phyloP scores from a whole-genome alignment of 2,329 filamentous ascomycete genomes.

The Lasiodiplodia theobromae region DNA sequence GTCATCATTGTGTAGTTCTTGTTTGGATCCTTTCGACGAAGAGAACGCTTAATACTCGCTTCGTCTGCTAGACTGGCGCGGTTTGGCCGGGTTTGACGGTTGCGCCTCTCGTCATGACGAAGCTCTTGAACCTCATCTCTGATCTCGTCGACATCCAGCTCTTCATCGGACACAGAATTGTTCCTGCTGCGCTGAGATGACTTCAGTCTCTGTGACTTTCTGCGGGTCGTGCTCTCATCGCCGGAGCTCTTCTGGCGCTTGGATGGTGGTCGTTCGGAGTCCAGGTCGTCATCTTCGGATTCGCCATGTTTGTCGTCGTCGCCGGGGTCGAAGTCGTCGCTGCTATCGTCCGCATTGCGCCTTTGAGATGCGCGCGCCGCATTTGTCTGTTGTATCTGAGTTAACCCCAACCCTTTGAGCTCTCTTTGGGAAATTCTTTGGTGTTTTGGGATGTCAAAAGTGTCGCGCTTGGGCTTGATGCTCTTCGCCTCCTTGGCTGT shows the following conservation, averaged over 20 bases:
- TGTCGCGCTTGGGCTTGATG: not conserved
- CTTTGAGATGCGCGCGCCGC: constrained; percentile 35
- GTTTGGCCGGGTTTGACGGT: constrained; percentile 41
- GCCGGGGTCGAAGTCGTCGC: constrained; percentile 69
- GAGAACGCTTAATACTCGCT: constrained; percentile 62
- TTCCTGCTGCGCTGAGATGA: constrained; percentile 55
- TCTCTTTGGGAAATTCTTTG: not conserved
- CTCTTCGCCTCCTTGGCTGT: not conserved
- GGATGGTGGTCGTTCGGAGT: constrained; percentile 56
- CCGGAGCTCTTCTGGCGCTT: constrained; percentile 48
- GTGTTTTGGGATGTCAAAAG: not conserved
- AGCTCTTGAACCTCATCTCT: constrained; percentile 67
- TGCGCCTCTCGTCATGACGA: constrained; percentile 57
- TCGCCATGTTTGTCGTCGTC: constrained; percentile 63
- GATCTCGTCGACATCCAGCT: constrained; percentile 54
- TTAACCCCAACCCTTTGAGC: not conserved
- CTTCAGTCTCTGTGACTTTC: constrained; percentile 41
- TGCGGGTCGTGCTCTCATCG: constrained; percentile 18
- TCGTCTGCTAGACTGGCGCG: constrained; percentile 51
- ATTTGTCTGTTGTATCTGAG: not conserved
- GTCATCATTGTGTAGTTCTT: constrained; percentile 89
- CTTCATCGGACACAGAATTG: constrained; percentile 48
- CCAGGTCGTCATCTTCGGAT: constrained; percentile 59
- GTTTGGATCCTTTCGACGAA: constrained; percentile 69
- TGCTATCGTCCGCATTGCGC: constrained; percentile 58